Conservation (phyloP, 371 early-diverging fungal species). For the Coelomomyces lativittatus region DNA sequence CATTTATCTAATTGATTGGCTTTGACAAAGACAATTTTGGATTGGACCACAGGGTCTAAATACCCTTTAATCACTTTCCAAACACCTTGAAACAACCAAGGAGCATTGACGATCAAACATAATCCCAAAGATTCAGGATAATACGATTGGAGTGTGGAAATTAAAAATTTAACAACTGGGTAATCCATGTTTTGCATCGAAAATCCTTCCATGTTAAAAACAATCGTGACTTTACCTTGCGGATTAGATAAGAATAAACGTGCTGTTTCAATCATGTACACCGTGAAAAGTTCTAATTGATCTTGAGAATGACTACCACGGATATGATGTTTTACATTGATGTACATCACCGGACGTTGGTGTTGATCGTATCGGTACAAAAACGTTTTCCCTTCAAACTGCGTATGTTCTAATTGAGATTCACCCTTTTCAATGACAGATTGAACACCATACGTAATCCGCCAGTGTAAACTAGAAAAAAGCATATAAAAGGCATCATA, state of each 20-base stretch:
- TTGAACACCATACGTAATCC: conserved; percentile 28
- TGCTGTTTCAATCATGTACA: conserved; percentile 67
- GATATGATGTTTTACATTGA: conserved; percentile 38
- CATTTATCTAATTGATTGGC: conserved; percentile 38
- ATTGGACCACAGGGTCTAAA: conserved; percentile 74
- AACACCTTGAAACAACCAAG: conserved; percentile 61
- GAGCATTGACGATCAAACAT: conserved; percentile 59
- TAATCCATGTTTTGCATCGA: conserved; percentile 53
- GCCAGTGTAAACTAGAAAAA: conserved; percentile 44
- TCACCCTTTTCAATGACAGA: conserved; percentile 42
- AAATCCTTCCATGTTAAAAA: conserved; percentile 69
- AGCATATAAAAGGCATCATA: conserved; percentile 46
- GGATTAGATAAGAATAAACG: conserved; percentile 50
- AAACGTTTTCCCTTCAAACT: conserved; percentile 24
- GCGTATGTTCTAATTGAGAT: conserved; percentile 9
- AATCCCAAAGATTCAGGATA: conserved; percentile 77
- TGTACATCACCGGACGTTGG: conserved; percentile 17
- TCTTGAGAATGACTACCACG: conserved; percentile 36
- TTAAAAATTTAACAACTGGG: conserved; percentile 56
- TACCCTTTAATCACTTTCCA: conserved; percentile 62
- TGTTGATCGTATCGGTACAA: conserved; percentile 17
- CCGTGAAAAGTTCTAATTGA: conserved; percentile 37
- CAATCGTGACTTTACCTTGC: conserved; percentile 56
- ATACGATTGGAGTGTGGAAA: conserved; percentile 60
- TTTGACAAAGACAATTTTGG: conserved; percentile 66